A percentile compares a stretch with the other conserved stretches of the same genome.
phyloP scores from a whole-genome alignment of 352 stramenopile genomes.

The Halophytophthora batemanensis region DNA sequence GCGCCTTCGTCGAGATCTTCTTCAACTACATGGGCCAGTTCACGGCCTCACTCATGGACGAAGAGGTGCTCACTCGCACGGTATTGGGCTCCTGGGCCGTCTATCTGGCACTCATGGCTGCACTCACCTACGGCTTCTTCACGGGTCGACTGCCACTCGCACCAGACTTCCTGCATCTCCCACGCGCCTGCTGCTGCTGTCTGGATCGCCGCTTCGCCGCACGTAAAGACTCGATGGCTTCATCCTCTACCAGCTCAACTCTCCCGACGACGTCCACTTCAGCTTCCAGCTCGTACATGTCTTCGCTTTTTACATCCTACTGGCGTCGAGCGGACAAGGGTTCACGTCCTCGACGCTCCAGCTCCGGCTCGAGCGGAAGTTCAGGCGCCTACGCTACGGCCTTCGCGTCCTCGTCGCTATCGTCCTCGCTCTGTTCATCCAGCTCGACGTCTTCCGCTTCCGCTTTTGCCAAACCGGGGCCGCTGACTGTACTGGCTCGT shows the following conservation, averaged over 20 bases:
- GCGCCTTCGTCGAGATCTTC: slow-evolving; percentile 66
- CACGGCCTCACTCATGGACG: slow-evolving; percentile 50
- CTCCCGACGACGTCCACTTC: slow-evolving; percentile 5
- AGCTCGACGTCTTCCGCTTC: slow-evolving; percentile 9
- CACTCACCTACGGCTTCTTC: slow-evolving; percentile 59
- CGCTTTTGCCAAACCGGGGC: slow-evolving; percentile 18
- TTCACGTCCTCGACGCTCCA: slow-evolving; percentile 19
- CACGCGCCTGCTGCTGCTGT: slow-evolving; percentile 32
- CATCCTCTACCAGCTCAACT: slow-evolving; percentile 6
- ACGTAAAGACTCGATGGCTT: slow-evolving; percentile 56
- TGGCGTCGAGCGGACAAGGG: slow-evolving; percentile 30
- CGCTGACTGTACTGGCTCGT: slow-evolving; percentile 23
- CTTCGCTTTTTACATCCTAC: slow-evolving; percentile 43
- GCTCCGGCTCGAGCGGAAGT: slow-evolving; percentile 20
- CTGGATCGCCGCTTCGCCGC: slow-evolving; percentile 20
- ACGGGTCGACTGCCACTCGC: slow-evolving; percentile 47
- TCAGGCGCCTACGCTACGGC: slow-evolving; percentile 22
- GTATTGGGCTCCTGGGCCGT: slow-evolving; percentile 52
- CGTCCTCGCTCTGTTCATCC: slow-evolving; percentile 15
- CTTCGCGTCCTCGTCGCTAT: slow-evolving; percentile 20
- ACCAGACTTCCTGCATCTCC: slow-evolving; percentile 42
- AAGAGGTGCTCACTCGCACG: slow-evolving; percentile 54
- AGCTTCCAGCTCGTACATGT: slow-evolving; percentile 21
- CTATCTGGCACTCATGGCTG: slow-evolving; percentile 39
- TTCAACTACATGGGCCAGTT: slow-evolving; percentile 66